Base-by-base conservation (phyloP, 257 asterid species). In the Gentiana dahurica region DNA sequence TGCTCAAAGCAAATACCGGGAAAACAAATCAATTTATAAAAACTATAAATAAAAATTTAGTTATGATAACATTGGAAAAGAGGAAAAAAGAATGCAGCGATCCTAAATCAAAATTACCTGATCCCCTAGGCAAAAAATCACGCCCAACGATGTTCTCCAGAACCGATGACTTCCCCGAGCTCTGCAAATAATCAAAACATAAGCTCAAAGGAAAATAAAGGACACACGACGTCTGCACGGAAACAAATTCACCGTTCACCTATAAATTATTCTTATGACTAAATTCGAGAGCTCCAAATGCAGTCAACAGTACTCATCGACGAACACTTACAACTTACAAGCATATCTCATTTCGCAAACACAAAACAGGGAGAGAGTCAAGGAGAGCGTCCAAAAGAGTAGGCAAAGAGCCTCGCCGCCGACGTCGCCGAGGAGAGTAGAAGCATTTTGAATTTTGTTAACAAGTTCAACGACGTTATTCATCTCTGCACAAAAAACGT, bases 311-410 rank as follows among this genome's bases (percentile, higher is more conserved):
- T 15, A n/a, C 1, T 10, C 51, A 15, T 3, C n/a, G 0, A 38
- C 39, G 24, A 7, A 12, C 4, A 51, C 15, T 6, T 5, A 38
- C 2, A 7, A 15, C 55, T 15, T 15, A 15, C 24, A 15, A 15
- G 8, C 13, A 46, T 37, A 51, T 33, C n/a, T 43, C 3, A 12
- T 24, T 8, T 43, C 34, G n/a, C 33, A 8, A 45, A 10, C 49
- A 12, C 2, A 12, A 5, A 36, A 44, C 47, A 33, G 0, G 34
- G 12, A 12, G 34, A 12, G 2, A 1, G 6, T 77, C 64, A 3
- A 77, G 81, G 36, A 75, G 77, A 54, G 81, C 54, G 54, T 75
- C 73, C 81, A 75, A 76, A n/a, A 76, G 81, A 45, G 81, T 59
- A 11, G 81, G 75, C 69, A 76, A 58, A 53, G 52, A 51, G 5